Conservation (phyloP, 148 eudicot species). For the Chenopodium berlandieri region DNA sequence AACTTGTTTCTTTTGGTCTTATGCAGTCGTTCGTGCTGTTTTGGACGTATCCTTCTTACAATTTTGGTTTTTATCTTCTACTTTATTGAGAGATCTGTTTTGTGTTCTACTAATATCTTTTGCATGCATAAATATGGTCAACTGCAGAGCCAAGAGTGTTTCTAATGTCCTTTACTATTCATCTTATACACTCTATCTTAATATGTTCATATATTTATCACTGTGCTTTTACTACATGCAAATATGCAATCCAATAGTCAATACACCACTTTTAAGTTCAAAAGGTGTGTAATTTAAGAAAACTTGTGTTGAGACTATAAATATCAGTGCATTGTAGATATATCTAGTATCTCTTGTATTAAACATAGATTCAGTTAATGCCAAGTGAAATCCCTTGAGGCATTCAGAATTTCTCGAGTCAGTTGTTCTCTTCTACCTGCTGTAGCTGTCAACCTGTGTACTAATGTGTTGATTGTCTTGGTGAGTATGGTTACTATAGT, state of each 20-base stretch:
- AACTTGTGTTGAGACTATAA: not conserved
- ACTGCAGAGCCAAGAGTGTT: not conserved
- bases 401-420: not conserved
- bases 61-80: not conserved
- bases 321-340: not conserved
- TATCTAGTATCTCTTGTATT: not conserved
- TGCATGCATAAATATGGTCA: not conserved
- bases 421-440: not conserved
- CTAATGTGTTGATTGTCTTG: not conserved
- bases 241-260: not conserved
- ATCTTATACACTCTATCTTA: not conserved
- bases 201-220: not conserved
- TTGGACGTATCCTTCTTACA: conserved; percentile 82
- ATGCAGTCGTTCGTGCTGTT: conserved; percentile 98
- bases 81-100: not conserved
- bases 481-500: not conserved
- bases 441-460: not conserved
- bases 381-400: not conserved
- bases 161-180: not conserved
- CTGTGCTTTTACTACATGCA: not conserved
- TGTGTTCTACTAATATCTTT: not conserved
- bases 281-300: no score
- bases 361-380: not conserved
- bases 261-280: not conserved
- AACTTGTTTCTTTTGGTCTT: conserved; percentile 28